Evolutionary conservation across 306 rosid genomes (phyloP).

Genomic region (Glycine tomentella): DNA sequence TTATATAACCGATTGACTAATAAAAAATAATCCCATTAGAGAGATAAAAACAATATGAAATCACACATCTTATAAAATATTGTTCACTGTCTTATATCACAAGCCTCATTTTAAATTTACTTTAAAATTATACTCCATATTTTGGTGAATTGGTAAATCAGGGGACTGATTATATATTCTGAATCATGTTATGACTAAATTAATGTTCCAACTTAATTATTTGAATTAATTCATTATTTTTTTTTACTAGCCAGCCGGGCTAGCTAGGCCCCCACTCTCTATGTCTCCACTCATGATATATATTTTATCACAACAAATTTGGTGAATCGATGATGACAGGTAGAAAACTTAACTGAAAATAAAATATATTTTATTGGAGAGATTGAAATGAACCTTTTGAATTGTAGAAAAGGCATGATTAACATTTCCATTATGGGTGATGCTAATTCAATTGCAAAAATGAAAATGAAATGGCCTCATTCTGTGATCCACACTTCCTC

Average conservation of each 20-base stretch:
- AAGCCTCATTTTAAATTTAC: no score
- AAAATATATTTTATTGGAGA: slow-evolving; percentile 12
- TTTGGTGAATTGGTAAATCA: no score
- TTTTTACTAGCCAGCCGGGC: no score
- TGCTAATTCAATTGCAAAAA: slow-evolving; percentile 22
- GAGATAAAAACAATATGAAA: no score
- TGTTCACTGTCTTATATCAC: no score
- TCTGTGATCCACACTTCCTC: not conserved
- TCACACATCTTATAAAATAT: no score
- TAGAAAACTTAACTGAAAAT: not conserved
- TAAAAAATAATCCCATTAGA: no score
- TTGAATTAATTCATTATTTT: not conserved
- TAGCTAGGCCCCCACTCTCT: not conserved
- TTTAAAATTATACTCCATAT: no score
- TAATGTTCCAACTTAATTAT: not conserved
- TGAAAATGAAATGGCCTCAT: not conserved
- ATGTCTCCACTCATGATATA: not conserved
- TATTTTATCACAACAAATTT: not conserved
- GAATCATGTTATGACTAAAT: not conserved
- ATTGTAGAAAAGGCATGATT: slow-evolving; percentile 18
- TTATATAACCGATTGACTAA: no score
- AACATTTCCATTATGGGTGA: slow-evolving; percentile 18
- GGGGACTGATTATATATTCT: not conserved
- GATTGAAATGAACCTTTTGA: slow-evolving; percentile 9
- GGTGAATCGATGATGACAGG: not conserved